Conservation (phyloP, 257 asterid genomes). For the Nicotiana attenuata region DNA sequence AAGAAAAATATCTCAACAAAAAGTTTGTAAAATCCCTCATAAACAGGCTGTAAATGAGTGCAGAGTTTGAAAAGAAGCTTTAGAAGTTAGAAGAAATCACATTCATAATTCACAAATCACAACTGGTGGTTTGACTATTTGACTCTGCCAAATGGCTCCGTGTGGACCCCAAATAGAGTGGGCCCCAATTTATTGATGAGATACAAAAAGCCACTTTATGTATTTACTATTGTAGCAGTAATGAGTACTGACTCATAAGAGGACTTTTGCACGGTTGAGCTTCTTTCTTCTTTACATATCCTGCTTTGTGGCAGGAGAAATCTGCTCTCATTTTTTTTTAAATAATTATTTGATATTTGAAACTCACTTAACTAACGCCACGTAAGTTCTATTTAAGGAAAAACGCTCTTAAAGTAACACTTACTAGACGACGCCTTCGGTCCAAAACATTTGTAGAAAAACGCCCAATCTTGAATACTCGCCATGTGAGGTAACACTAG, state of each 20-base stretch:
- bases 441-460: too few relatives aligned
- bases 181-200: not conserved
- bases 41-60: not conserved
- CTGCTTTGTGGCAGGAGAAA: constrained; percentile 6
- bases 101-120: not conserved
- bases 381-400: too few relatives aligned
- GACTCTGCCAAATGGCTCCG: not conserved
- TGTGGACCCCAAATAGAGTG: constrained; percentile 6
- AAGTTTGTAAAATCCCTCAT: not conserved
- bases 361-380: too few relatives aligned
- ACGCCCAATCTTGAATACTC: too few relatives aligned
- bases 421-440: too few relatives aligned
- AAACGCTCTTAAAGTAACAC: too few relatives aligned
- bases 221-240: constrained; percentile 26
- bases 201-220: constrained; percentile 34
- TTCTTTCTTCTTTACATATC: not conserved
- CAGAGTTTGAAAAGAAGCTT: not conserved
- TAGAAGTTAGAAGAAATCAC: not conserved
- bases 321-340: not conserved
- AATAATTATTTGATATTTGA: not conserved
- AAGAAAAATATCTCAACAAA: not conserved
- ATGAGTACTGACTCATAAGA: not conserved
- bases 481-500: too few relatives aligned
- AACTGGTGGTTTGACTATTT: not conserved
- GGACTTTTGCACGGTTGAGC: not conserved